Evolutionary conservation across 768 basidiomycete species (phyloP), one percentile per base, ranked within the genome.

Genomic region (Favolaschia claudopus): DNA sequence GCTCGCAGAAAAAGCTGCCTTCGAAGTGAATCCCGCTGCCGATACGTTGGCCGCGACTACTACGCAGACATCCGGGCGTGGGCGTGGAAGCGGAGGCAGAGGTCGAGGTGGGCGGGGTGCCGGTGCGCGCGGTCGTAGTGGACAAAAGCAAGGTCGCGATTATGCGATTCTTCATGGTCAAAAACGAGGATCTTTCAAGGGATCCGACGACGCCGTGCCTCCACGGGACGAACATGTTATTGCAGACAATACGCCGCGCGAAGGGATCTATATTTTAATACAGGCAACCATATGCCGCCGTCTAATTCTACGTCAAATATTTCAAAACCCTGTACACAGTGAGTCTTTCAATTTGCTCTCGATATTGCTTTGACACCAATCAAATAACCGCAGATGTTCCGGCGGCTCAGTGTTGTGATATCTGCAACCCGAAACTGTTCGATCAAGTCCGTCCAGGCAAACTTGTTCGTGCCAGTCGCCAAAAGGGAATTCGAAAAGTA

Each of bases 401-500:
- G n/a, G n/a, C n/a, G n/a, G n/a, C n/a, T n/a, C n/a, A n/a, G n/a
- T 55, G 54, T 15, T 55, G 54, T 17, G 54, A 55, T 13, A 33
- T 56, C 7, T 56, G 55, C 46, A 48, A 56, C 14, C 45, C 45
- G 2, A 25, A 36, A 10, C 24, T 56, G 2, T 48, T 56, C 13
- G 55, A 56, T 5, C 5, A 13, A 0, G 28, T 22, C 0, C 46
- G 55, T 4, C 55, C 46, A 1, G 4, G 22, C 15, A 48, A 48
- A 14, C 55, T 46, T 13, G 29, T 47, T 15, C 19, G 17, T 1
- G 37, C 37, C 1, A 17, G 15, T 7, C 19, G 38, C 2, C 38
- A 56, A 39, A 33, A 48, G 22, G 37, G 29, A 1, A 34, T 34
- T 7, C 29, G 29, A 4, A 40, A 34, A 13, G 55, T 4, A 57